Percentiles rank a stretch among this genome's conserved stretches.
Conservation (phyloP, 2,329 filamentous ascomycete species). For the Akanthomyces uredinophilus region DNA sequence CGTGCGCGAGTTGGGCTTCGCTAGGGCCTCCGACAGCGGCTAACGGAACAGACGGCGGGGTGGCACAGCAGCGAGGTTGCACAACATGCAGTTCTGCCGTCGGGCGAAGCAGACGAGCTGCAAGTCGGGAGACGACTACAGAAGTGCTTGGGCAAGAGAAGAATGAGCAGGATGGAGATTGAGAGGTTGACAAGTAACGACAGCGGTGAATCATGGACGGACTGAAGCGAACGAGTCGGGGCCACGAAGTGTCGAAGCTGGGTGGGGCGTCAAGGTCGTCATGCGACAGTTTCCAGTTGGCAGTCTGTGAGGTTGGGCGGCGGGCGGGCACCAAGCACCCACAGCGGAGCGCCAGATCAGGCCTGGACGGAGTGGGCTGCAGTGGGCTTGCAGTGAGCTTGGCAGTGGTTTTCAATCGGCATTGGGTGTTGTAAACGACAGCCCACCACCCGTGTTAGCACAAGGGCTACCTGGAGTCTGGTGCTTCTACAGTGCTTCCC, state of each 20-base stretch:
- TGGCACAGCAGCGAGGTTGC: not conserved
- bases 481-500: not conserved
- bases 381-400: not conserved
- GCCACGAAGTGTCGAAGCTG: not conserved
- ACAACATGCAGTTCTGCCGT: not conserved
- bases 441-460: not conserved
- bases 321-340: not conserved
- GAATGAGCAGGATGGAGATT: too few relatives aligned
- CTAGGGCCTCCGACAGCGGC: not conserved
- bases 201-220: conserved; percentile 9
- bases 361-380: not conserved
- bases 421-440: not conserved
- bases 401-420: not conserved
- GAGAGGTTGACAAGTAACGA: not conserved
- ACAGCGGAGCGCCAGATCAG: not conserved
- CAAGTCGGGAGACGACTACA: not conserved
- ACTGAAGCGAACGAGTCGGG: conserved; percentile 1
- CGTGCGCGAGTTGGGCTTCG: not conserved
- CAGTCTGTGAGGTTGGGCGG: not conserved
- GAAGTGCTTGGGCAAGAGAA: not conserved
- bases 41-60: not conserved
- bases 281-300: conserved; percentile 13
- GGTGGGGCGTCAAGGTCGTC: conserved; percentile 13
- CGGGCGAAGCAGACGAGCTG: not conserved
- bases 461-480: not conserved